These are phyloP conservation scores for Candida tibetensis DNA, from an alignment of 805 yeast genomes.

Conservation along the genomic window DNA sequence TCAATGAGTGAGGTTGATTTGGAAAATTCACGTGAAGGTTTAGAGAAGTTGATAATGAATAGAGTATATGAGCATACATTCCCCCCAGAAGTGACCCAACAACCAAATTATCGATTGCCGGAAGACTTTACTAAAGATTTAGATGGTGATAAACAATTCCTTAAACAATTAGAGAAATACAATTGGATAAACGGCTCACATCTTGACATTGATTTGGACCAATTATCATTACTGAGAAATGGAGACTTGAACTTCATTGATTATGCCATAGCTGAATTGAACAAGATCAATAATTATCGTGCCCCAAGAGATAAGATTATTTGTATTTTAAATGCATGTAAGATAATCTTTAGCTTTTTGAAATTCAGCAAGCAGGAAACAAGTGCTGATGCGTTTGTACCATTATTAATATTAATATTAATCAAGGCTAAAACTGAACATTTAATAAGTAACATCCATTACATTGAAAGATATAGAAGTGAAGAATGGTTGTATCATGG, in stretches of 20 bases:
- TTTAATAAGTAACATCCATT: slow-evolving; percentile 75
- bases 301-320: slow-evolving; percentile 95
- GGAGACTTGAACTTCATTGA: slow-evolving; percentile 44
- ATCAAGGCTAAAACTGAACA: slow-evolving; percentile 62
- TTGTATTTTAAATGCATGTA: slow-evolving; percentile 87
- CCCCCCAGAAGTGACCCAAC: slow-evolving; percentile 63
- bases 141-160: slow-evolving; percentile 52
- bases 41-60: slow-evolving; percentile 91
- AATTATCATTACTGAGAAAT: slow-evolving; percentile 34
- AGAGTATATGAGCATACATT: slow-evolving; percentile 74
- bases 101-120: slow-evolving; percentile 24
- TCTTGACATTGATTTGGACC: slow-evolving; percentile 61
- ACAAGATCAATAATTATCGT: slow-evolving; percentile 75
- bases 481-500: slow-evolving; percentile 71
- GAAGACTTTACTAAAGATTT: slow-evolving; percentile 58
- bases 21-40: slow-evolving; percentile 80
- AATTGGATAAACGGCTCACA: slow-evolving; percentile 73
- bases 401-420: slow-evolving; percentile 76
- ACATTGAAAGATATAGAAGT: slow-evolving; percentile 81
- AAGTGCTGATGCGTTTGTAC: slow-evolving; percentile 94
- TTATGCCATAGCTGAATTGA: slow-evolving; percentile 68
- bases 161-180: slow-evolving; percentile 55
- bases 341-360: slow-evolving; percentile 84
- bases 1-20: slow-evolving; percentile 54
- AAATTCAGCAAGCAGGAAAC: slow-evolving; percentile 66